A percentile compares a stretch with the other conserved stretches of the same genome.
These are phyloP conservation scores for Ogataea degrootiae DNA, from an alignment of 805 yeast genomes.

Conservation along the genomic window DNA sequence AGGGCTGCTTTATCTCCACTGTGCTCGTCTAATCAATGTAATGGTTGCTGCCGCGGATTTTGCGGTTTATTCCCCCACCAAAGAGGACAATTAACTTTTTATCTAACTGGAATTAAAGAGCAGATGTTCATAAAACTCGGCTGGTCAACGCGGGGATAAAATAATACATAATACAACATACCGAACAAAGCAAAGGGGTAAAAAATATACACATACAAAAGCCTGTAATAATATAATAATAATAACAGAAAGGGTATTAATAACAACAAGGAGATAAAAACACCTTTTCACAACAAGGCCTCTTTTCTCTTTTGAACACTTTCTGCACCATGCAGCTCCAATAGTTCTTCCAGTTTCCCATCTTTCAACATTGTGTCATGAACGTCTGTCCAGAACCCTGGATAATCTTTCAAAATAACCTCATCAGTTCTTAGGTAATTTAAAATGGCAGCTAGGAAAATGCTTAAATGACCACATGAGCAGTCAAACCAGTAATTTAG, in stretches of 20 bases:
- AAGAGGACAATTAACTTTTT: too few relatives aligned
- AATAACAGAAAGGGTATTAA: not conserved
- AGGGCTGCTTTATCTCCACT: too few relatives aligned
- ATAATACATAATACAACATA: too few relatives aligned
- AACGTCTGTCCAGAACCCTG: slow-evolving; percentile 31
- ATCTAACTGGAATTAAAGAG: too few relatives aligned
- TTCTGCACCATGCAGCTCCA: slow-evolving; percentile 27
- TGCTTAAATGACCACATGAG: slow-evolving; percentile 29
- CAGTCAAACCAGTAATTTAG: slow-evolving; percentile 31
- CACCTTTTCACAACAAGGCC: slow-evolving; percentile 20
- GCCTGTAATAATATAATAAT: too few relatives aligned
- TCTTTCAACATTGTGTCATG: slow-evolving; percentile 27
- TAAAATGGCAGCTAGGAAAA: slow-evolving; percentile 26
- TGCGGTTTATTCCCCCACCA: too few relatives aligned
- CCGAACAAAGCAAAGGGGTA: too few relatives aligned
- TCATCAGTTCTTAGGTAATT: slow-evolving; percentile 27
- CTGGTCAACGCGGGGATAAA: too few relatives aligned
- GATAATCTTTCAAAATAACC: slow-evolving; percentile 20
- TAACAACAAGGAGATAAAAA: not conserved
- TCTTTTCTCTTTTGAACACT: slow-evolving; percentile 29
- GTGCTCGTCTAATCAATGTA: too few relatives aligned
- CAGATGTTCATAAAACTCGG: too few relatives aligned
- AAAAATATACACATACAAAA: too few relatives aligned
- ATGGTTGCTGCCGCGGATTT: too few relatives aligned
- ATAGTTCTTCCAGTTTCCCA: slow-evolving; percentile 17